Evolutionary conservation across 306 rosid species (phyloP).

Genomic region (Rubus idaeus): DNA sequence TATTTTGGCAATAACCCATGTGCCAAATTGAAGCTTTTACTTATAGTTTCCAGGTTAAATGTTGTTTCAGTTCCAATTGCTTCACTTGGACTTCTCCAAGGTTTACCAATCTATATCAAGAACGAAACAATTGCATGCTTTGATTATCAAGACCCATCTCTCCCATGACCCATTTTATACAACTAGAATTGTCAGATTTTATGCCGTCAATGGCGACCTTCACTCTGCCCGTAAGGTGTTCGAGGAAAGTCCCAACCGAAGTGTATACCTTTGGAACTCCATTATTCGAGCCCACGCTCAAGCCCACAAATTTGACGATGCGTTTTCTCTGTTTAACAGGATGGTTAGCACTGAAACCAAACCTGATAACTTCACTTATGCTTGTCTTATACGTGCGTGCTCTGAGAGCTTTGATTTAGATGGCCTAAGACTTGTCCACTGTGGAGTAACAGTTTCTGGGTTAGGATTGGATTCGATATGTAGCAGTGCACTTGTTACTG

Average conservation of each 20-base stretch:
- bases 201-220: constrained; percentile 45
- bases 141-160: constrained; percentile 51
- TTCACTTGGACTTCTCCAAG: constrained; percentile 49
- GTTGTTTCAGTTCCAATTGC: constrained; percentile 42
- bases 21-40: not conserved
- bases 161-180: constrained; percentile 71
- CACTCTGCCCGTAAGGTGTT: constrained; percentile 57
- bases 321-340: constrained; percentile 53
- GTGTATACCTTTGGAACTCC: constrained; percentile 82
- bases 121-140: constrained; percentile 62
- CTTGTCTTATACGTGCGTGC: constrained; percentile 44
- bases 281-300: constrained; percentile 73
- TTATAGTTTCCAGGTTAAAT: constrained; percentile 18
- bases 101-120: constrained; percentile 48
- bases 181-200: constrained; percentile 54
- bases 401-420: constrained; percentile 35
- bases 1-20: not conserved
- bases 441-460: constrained; percentile 38
- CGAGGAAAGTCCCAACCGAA: constrained; percentile 53
- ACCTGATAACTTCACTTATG: constrained; percentile 55
- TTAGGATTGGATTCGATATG: constrained; percentile 38
- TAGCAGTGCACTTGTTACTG: constrained; percentile 58
- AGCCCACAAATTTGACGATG: constrained; percentile 42
- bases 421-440: constrained; percentile 38
- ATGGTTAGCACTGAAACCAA: constrained; percentile 47